Conservation (phyloP, 192 early-diverging fungal species). For the Mycoemilia scoparia region DNA sequence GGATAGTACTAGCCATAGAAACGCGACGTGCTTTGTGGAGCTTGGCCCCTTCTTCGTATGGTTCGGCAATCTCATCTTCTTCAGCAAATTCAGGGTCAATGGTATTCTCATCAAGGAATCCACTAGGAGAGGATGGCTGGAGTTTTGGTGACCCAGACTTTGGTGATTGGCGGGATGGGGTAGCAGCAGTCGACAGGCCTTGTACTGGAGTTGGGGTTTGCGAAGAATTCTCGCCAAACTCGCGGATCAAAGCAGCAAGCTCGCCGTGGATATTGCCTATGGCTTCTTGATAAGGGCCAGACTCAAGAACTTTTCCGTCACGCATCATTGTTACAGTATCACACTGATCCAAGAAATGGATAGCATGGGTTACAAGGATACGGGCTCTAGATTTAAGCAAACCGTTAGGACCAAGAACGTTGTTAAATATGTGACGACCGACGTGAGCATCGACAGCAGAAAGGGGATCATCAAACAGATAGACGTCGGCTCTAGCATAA, state of each 20-base stretch:
- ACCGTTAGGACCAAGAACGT: slow-evolving; percentile 76
- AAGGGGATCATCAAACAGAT: slow-evolving; percentile 46
- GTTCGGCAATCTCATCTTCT: background rate
- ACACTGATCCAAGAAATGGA: slow-evolving; percentile 51
- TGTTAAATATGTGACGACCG: slow-evolving; percentile 62
- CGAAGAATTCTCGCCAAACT: slow-evolving; percentile 36
- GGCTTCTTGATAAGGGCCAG: slow-evolving; percentile 45
- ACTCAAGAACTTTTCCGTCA: slow-evolving; percentile 49
- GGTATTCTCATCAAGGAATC: no score
- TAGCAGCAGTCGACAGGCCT: slow-evolving; percentile 1
- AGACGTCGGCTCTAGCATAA: slow-evolving; percentile 78
- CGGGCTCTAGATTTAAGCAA: slow-evolving; percentile 58
- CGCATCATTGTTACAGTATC: slow-evolving; percentile 53
- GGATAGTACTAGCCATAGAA: slow-evolving; percentile 25
- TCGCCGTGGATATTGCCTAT: slow-evolving; percentile 37
- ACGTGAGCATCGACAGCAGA: slow-evolving; percentile 56
- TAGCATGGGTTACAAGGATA: slow-evolving; percentile 65
- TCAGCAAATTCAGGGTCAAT: no score
- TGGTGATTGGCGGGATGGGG: no score
- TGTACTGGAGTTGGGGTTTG: slow-evolving; percentile 1
- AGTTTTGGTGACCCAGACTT: no score
- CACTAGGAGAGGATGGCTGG: no score
- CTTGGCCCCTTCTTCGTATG: background rate
- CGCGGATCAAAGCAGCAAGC: slow-evolving; percentile 46
- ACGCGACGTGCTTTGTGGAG: slow-evolving; percentile 5